These are phyloP conservation scores for Rhizopus sp. DNA, from an alignment of 371 early-diverging fungal species.

Conservation along the genomic window DNA sequence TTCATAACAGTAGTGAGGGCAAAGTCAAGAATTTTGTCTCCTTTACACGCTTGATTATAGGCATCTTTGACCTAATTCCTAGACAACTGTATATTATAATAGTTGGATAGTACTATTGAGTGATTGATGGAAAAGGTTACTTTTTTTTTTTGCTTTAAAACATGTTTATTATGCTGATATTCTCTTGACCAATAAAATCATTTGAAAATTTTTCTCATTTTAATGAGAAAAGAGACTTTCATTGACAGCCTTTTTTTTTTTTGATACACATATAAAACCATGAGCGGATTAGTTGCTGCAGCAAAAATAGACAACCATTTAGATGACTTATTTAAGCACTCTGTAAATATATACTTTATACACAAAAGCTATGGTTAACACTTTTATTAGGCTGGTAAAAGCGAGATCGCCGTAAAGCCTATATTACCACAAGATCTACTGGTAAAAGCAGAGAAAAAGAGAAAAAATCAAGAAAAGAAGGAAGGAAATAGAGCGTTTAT, in stretches of 20 bases:
- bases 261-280: conserved; percentile 3
- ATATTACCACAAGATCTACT: conserved; percentile 10
- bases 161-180: too few species aligned
- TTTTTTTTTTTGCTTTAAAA: too few species aligned
- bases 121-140: too few species aligned
- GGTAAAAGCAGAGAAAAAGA: conserved; percentile 22
- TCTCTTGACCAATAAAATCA: too few species aligned
- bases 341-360: conserved; percentile 10
- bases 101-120: too few species aligned
- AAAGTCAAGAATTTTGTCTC: too few species aligned
- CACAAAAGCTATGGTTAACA: neutral
- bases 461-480: conserved; percentile 29
- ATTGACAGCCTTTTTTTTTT: neutral
- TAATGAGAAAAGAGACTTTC: too few species aligned
- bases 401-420: conserved; percentile 28
- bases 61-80: too few species aligned
- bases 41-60: too few species aligned
- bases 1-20: too few species aligned
- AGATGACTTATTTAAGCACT: conserved; percentile 25
- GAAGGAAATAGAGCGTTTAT: conserved; percentile 30
- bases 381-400: conserved; percentile 30
- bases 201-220: too few species aligned
- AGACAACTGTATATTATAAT: too few species aligned
- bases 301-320: conserved; percentile 23
- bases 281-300: conserved; percentile 24